Percentiles rank a stretch among this genome's conserved stretches.
Evolutionary conservation across 176 grass and related monocot species (phyloP).

Genomic region (Typha latifolia): DNA sequence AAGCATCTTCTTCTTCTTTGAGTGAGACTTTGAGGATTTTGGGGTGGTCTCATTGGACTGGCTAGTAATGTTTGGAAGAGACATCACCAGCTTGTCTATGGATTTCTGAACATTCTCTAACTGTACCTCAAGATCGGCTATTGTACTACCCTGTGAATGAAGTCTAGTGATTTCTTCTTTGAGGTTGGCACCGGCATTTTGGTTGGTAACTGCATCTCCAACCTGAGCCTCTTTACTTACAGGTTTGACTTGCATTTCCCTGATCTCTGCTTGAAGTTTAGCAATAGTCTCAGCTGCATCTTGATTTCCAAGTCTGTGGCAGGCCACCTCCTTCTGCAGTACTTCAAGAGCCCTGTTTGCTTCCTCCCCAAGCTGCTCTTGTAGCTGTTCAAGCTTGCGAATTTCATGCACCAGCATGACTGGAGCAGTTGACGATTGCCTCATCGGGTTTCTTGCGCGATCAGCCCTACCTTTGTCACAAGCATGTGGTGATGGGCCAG

Average conservation of each 20-base stretch:
- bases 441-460: conserved; percentile 31
- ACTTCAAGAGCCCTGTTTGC: conserved; percentile 84
- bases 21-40: conserved; percentile 35
- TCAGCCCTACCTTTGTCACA: conserved; percentile 29
- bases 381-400: conserved; percentile 82
- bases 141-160: conserved; percentile 79
- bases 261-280: conserved; percentile 85
- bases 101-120: conserved; percentile 87
- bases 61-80: conserved; percentile 54
- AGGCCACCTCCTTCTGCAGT: conserved; percentile 92
- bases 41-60: conserved; percentile 33
- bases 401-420: conserved; percentile 90
- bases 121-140: conserved; percentile 75
- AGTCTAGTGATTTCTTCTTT: conserved; percentile 91
- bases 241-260: conserved; percentile 65
- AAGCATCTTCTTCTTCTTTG: conserved; percentile 71
- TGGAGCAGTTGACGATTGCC: conserved; percentile 79
- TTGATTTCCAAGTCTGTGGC: conserved; percentile 91
- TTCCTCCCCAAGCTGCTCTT: conserved; percentile 86
- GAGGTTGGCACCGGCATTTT: conserved; percentile 40
- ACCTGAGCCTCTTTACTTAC: conserved; percentile 46
- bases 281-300: conserved; percentile 91
- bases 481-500: conserved; percentile 40
- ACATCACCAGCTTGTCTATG: conserved; percentile 90
- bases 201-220: conserved; percentile 21